A percentile compares a stretch with the other conserved stretches of the same genome.
These are phyloP conservation scores for Artemisia argyi DNA, from an alignment of 129 eudicot species.

Conservation along the genomic window DNA sequence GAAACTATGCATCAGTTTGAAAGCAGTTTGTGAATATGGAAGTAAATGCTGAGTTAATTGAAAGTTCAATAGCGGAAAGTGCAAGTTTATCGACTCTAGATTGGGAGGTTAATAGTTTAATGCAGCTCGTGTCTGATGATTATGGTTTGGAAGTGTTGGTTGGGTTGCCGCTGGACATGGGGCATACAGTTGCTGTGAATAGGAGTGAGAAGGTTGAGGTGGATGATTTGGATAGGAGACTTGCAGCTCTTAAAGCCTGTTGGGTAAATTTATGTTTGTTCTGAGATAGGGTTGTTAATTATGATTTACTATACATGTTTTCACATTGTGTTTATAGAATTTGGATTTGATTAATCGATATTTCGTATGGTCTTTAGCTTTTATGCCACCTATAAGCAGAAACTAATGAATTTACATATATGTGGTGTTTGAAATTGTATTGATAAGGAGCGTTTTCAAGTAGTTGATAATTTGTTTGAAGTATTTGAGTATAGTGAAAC, in stretches of 20 bases:
- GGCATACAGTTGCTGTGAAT: conserved; percentile 54
- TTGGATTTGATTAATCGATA: too few relatives aligned
- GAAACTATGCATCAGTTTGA: conserved; percentile 90
- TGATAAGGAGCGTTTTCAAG: too few relatives aligned
- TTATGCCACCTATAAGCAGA: too few relatives aligned
- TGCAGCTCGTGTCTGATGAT: conserved; percentile 98
- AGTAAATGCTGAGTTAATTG: conserved; percentile 92
- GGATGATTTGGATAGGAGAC: conserved; percentile 80
- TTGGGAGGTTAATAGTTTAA: conserved; percentile 78
- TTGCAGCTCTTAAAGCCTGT: conserved; percentile 86
- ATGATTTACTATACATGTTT: not conserved
- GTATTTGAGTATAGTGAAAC: too few relatives aligned
- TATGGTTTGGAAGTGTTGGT: conserved; percentile 87
- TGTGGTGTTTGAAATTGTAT: too few relatives aligned
- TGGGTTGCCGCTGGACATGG: conserved; percentile 84
- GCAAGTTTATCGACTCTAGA: conserved; percentile 84
- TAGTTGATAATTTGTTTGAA: too few relatives aligned
- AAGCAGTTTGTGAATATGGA: conserved; percentile 92
- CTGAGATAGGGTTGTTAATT: not conserved
- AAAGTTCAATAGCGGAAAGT: conserved; percentile 90
- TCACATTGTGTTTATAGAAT: not conserved
- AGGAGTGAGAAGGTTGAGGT: conserved; percentile 69
- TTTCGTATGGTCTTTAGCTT: too few relatives aligned
- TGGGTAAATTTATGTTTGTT: conserved; percentile 49
- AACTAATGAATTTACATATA: too few relatives aligned